These are phyloP conservation scores for Dothidotthia symphoricarpi DNA, from an alignment of 2,329 filamentous ascomycete genomes.

Conservation along the genomic window DNA sequence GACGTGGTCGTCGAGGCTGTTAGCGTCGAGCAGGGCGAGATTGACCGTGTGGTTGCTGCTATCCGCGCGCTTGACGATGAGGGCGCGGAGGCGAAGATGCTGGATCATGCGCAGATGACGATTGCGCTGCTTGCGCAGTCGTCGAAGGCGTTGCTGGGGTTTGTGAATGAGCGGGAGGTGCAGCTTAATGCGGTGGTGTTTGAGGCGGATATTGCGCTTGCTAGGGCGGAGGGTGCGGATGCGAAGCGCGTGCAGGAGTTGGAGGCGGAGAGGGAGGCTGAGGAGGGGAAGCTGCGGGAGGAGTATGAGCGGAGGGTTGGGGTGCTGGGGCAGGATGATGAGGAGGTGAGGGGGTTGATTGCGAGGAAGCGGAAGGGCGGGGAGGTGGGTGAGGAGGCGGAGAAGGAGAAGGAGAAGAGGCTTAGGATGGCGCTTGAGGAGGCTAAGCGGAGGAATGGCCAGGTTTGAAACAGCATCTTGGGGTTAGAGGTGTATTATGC, in stretches of 20 bases:
- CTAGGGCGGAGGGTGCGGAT: slow-evolving; percentile 47
- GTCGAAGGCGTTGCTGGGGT: slow-evolving; percentile 43
- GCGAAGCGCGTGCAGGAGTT: slow-evolving; percentile 41
- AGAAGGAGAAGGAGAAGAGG: slow-evolving; percentile 49
- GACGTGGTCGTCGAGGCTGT: slow-evolving; percentile 52
- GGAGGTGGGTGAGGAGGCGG: slow-evolving; percentile 11
- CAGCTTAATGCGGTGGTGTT: slow-evolving; percentile 54
- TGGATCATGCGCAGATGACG: slow-evolving; percentile 29
- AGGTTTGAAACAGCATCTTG: no score
- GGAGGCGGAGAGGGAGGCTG: slow-evolving; percentile 36
- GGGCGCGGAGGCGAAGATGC: no score
- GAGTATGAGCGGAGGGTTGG: slow-evolving; percentile 42
- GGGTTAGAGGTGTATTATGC: no score
- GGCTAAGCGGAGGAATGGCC: slow-evolving; percentile 55
- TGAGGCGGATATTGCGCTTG: slow-evolving; percentile 55
- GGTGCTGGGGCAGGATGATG: slow-evolving; percentile 38
- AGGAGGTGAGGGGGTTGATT: slow-evolving; percentile 30
- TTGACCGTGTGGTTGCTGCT: slow-evolving; percentile 50
- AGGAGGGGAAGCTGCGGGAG: slow-evolving; percentile 33
- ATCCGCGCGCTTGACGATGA: slow-evolving; percentile 41
- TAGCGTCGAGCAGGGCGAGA: slow-evolving; percentile 52
- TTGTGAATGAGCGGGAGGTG: slow-evolving; percentile 51
- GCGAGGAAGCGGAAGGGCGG: slow-evolving; percentile 25
- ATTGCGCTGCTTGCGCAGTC: slow-evolving; percentile 38
- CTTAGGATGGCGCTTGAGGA: slow-evolving; percentile 53